Percentiles rank a stretch among this genome's conserved stretches.
Conservation (phyloP, 768 basidiomycete genomes). For the Naganishia kalamii region DNA sequence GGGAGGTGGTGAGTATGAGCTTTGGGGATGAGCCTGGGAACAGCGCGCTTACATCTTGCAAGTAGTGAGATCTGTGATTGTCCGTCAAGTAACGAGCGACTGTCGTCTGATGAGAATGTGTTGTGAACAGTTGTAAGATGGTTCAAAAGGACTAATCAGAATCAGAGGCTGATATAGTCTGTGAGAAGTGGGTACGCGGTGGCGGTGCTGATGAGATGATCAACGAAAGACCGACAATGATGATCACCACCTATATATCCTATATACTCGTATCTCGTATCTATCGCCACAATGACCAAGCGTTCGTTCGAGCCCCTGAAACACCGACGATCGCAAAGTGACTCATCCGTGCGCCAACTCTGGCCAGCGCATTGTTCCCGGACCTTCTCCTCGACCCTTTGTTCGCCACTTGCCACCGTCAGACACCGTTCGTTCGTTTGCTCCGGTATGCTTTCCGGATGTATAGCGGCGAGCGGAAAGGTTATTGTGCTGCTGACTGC, state of each 20-base stretch:
- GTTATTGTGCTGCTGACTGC: too few relatives aligned
- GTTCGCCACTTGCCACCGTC: background rate
- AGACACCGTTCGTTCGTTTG: too few relatives aligned
- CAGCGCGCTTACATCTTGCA: background rate
- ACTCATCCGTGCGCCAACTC: background rate
- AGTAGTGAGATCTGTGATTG: background rate
- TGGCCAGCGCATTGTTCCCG: background rate
- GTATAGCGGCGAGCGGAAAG: too few relatives aligned
- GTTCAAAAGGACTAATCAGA: too few relatives aligned
- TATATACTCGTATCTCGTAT: background rate
- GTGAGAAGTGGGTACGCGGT: too few relatives aligned
- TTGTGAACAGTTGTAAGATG: too few relatives aligned
- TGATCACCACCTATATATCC: background rate
- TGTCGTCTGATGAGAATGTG: background rate
- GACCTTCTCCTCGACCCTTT: background rate
- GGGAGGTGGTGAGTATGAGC: background rate
- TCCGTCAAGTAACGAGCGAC: background rate
- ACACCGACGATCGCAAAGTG: background rate
- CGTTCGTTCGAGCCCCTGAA: background rate
- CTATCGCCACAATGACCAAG: constrained; percentile 7
- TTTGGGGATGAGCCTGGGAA: background rate
- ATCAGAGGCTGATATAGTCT: too few relatives aligned
- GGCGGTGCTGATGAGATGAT: too few relatives aligned
- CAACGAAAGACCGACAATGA: background rate
- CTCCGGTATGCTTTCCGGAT: too few relatives aligned